Evolutionary conservation across 352 stramenopile species (phyloP).

Genomic region (Pythium brachiatum): DNA sequence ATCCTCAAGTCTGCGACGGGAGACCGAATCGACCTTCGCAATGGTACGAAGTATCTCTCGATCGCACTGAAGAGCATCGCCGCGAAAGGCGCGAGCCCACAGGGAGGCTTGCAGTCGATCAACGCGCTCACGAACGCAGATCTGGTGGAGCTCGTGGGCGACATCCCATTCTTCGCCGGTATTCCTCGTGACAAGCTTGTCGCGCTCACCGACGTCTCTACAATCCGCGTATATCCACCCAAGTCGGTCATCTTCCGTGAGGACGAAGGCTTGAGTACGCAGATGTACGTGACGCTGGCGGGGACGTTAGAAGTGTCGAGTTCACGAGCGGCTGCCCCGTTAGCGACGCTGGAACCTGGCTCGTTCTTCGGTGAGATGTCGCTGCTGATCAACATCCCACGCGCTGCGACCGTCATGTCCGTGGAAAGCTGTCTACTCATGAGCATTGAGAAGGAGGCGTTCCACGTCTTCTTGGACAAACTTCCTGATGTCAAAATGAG

Average conservation of each 20-base stretch:
- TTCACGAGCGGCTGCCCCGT: conserved; percentile 35
- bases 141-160: conserved; percentile 50
- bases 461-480: conserved; percentile 59
- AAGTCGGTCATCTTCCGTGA: conserved; percentile 70
- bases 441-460: conserved; percentile 74
- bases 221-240: conserved; percentile 69
- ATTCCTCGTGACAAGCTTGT: conserved; percentile 59
- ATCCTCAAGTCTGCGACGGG: conserved; percentile 60
- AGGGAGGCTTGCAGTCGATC: conserved; percentile 32
- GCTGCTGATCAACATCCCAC: conserved; percentile 73
- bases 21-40: conserved; percentile 41
- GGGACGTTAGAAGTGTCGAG: conserved; percentile 64
- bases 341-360: conserved; percentile 62
- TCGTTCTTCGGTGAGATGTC: conserved; percentile 86
- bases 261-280: conserved; percentile 72
- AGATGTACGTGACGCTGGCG: conserved; percentile 78
- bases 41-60: conserved; percentile 40
- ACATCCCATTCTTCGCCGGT: conserved; percentile 72
- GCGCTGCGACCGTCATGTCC: conserved; percentile 62
- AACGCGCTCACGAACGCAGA: conserved; percentile 71
- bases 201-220: conserved; percentile 68
- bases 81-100: conserved; percentile 4
- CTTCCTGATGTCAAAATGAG: conserved; percentile 48
- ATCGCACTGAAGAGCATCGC: conserved; percentile 39
- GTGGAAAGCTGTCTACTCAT: conserved; percentile 76